Evolutionary conservation across 306 rosid species (phyloP).

Genomic region (Glycine soja): DNA sequence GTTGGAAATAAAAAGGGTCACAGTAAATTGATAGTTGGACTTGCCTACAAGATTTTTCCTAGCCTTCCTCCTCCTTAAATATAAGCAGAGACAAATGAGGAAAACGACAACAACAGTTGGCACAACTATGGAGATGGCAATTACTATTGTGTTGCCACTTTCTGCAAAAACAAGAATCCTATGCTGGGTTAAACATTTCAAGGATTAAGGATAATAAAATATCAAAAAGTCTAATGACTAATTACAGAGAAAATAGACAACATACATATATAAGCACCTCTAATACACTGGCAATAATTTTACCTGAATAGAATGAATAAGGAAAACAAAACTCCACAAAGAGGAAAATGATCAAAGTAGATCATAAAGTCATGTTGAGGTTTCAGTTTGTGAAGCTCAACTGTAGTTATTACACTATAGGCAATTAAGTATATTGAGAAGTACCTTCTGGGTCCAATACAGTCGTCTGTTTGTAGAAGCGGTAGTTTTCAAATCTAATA

Average conservation of each 20-base stretch:
- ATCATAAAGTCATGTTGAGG: too few species aligned
- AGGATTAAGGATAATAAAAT: background rate
- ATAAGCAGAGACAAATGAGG: background rate
- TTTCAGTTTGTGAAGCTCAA: too few species aligned
- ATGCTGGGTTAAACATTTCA: background rate
- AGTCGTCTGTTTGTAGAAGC: background rate
- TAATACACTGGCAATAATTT: too few species aligned
- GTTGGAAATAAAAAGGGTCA: too few species aligned
- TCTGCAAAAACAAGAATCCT: slow-evolving; percentile 12
- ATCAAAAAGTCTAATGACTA: background rate
- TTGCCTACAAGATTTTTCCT: background rate
- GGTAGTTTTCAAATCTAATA: background rate
- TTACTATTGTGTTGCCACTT: background rate
- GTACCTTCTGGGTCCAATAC: background rate
- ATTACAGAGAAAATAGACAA: too few species aligned
- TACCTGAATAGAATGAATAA: too few species aligned
- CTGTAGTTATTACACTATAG: too few species aligned
- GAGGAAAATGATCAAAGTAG: too few species aligned
- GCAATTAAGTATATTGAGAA: too few species aligned
- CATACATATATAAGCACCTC: too few species aligned
- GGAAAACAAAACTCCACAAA: too few species aligned
- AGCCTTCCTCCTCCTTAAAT: slow-evolving; percentile 5
- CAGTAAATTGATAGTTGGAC: background rate
- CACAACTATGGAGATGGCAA: background rate
- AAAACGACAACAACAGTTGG: background rate